Evolutionary conservation across 2,329 filamentous ascomycete species (phyloP), one percentile per base, ranked within the genome.

Genomic region (Alternaria arborescens): DNA sequence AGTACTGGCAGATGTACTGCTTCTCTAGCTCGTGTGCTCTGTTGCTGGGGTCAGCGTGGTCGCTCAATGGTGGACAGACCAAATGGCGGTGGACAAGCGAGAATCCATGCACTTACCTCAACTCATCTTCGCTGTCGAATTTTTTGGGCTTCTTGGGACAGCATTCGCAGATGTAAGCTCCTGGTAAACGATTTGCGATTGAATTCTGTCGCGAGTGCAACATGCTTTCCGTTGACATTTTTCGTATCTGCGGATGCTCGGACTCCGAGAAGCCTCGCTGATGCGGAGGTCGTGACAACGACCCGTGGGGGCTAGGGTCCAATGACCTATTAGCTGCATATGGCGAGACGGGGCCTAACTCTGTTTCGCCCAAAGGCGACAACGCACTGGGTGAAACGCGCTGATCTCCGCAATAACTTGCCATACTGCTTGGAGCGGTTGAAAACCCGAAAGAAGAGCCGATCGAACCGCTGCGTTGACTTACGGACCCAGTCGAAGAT

Each of bases 61-160:
- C 51, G 57, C 40, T 57, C 55, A 55, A 60, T 47, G 36, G 47
- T 52, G 55, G 61, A 51, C 20, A 32, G 48, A 38, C 42, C 46
- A 70, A 70, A 67, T 65, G 65, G 68, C 66, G 72, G 73, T 73
- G 70, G 68, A 67, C 51, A 61, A 58, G 56, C 60, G 58, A 40
- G 42, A 18, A 60, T 50, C 66, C 60, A 64, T 63, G 61, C 55
- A 82, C 89, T 81, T 87, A 97, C 94, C 88, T 88, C 57, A 98
- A 83, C 68, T 97, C 92, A 65, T 94, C 91, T 64, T 88, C 85
- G 5, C 88, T 92, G 69, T 96, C 92, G 72, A 97, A 97, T 74
- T 96, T 97, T 80, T 96, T 97, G 1, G 94, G 94, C 80, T 97
- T 97, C 80, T 97, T 97, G 0, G 93, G 94, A 79, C 94, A 98